Base-by-base conservation (phyloP, 2,329 filamentous ascomycete species). In the Cladophialophora carrionii region DNA sequence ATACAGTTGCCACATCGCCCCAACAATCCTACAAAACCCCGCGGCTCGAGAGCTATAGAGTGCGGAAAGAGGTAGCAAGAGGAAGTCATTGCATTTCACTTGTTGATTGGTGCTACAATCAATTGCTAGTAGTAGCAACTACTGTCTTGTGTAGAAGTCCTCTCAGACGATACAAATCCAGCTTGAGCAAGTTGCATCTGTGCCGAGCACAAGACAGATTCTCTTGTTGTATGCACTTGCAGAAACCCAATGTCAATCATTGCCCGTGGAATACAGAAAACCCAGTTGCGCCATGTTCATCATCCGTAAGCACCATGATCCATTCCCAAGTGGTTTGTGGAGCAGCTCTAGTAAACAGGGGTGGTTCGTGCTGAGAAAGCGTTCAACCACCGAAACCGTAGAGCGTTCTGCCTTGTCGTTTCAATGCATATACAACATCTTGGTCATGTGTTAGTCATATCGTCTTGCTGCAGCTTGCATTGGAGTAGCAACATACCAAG, bases 311-410 rank as follows among this genome's bases (percentile, higher is more conserved):
- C 67, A 53, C 65, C 67, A 55, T 66, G 63, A 62, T 56, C 61
- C 63, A 66, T 63, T 55, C 54, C 61, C 12, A 63, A 57, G 34
- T 57, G 24, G 14, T 53, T 49, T 34, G 55, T 51, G 57, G 66
- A 46, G 34, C 52, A 54, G 34, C 34, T 57, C 20, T 41, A 58
- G 57, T 49, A 62, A 59, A 49, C 48, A 68, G 55, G 55, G 37
- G 56, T 66, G 24, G 37, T 48, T 37, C 24, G n/a, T 20, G n/a
- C 56, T 53, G 62, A 67, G 17, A 17, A n/a, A 53, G 58, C 67
- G 72, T 73, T 85, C 88, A 91, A 84, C 88, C 88, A 83, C 88
- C 88, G 83, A 90, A 91, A 80, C 88, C 88, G 83, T 91, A 91
- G 67, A 91, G 87, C 76, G 88, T 88, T 75, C 88, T 85, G 77